phyloP scores from a whole-genome alignment of 768 basidiomycete genomes.

The Inosperma sp. region DNA sequence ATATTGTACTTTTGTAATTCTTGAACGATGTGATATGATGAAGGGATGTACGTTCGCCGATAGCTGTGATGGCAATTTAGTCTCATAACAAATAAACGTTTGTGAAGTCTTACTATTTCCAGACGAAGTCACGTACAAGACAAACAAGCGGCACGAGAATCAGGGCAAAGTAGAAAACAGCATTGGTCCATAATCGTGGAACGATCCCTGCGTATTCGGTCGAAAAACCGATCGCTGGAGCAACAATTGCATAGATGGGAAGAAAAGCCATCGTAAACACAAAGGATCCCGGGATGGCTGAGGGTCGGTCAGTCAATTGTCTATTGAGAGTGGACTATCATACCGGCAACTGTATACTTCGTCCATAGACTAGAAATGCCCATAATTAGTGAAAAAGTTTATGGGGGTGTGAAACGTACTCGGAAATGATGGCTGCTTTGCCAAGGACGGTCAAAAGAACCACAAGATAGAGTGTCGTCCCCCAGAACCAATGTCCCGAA shows the following conservation, averaged over 20 bases:
- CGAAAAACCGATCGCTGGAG: conserved; percentile 85
- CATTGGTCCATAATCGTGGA: conserved; percentile 82
- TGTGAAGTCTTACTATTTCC: conserved; percentile 83
- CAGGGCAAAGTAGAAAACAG: conserved; percentile 86
- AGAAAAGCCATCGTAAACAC: conserved; percentile 94
- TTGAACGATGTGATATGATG: conserved; percentile 97
- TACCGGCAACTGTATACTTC: conserved; percentile 93
- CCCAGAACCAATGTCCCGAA: conserved; percentile 98
- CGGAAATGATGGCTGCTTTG: conserved; percentile 94
- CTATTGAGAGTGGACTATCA: not conserved
- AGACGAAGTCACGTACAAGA: conserved; percentile 82
- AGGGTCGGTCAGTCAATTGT: conserved; percentile 9
- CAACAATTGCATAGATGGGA: conserved; percentile 83
- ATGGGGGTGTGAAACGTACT: conserved; percentile 55
- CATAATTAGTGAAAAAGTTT: not conserved
- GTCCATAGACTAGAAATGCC: conserved; percentile 81
- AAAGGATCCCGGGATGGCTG: conserved; percentile 94
- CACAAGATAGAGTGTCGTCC: conserved; percentile 90
- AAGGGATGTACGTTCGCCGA: conserved; percentile 82
- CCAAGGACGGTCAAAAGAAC: conserved; percentile 93
- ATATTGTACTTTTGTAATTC: conserved; percentile 99
- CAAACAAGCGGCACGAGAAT: conserved; percentile 81
- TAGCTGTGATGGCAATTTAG: conserved; percentile 51
- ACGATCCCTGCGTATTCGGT: conserved; percentile 88
- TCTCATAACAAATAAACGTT: conserved; percentile 8